Evolutionary conservation across 163 green algal species (phyloP).

Genomic region (Botryococcus braunii): DNA sequence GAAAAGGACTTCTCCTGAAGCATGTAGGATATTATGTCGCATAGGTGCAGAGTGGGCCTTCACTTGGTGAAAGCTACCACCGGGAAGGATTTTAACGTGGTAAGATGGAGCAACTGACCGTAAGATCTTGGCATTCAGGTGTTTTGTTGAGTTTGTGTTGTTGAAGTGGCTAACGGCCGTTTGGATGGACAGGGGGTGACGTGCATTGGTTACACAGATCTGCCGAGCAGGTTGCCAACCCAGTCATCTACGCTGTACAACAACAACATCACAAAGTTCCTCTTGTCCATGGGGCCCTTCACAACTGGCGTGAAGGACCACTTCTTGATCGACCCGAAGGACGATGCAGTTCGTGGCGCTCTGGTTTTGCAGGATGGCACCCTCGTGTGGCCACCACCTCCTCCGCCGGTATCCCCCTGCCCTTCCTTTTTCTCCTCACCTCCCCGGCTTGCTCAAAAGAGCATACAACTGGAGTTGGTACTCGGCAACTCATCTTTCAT

Average conservation of each 20-base stretch:
- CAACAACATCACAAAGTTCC: slow-evolving; percentile 92
- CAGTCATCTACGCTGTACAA: slow-evolving; percentile 76
- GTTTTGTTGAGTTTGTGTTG: no score
- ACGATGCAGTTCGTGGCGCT: slow-evolving; percentile 64
- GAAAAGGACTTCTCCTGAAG: no score
- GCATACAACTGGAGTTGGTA: no score
- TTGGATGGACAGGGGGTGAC: slow-evolving; percentile 53
- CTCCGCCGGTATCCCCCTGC: slow-evolving; percentile 18
- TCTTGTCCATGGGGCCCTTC: slow-evolving; percentile 80
- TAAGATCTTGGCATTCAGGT: no score
- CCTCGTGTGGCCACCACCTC: slow-evolving; percentile 67
- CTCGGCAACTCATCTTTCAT: no score
- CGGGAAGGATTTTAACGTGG: not conserved
- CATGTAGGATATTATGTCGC: no score
- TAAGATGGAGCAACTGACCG: not conserved
- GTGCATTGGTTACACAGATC: slow-evolving; percentile 82
- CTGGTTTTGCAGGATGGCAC: slow-evolving; percentile 72
- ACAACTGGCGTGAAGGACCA: slow-evolving; percentile 60
- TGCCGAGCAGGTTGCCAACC: slow-evolving; percentile 72
- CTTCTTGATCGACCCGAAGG: slow-evolving; percentile 75
- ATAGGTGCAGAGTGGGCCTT: no score
- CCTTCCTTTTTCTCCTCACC: no score
- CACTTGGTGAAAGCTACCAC: not conserved
- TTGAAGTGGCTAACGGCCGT: no score
- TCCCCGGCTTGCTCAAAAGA: no score